Evolutionary conservation across 352 stramenopile genomes (phyloP).

Genomic region (Pythium aphanidermatum): DNA sequence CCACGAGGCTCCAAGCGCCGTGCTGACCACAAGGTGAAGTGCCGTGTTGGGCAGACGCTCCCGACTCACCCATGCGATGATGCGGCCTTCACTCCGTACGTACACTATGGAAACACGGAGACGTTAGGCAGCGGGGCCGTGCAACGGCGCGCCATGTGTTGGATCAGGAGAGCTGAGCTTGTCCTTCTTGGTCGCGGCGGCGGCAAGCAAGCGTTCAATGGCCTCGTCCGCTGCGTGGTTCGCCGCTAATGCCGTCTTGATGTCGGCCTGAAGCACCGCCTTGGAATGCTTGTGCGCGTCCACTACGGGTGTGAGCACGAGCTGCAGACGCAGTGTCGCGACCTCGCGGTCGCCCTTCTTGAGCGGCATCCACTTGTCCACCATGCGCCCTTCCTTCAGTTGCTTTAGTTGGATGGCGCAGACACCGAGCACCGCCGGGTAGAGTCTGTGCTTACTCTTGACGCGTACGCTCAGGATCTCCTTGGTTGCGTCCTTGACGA

Average conservation of each 20-base stretch:
- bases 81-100: too few relatives aligned
- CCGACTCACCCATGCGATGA: too few relatives aligned
- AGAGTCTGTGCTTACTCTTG: slow-evolving; percentile 20
- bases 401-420: slow-evolving; percentile 19
- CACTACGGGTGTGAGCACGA: slow-evolving; percentile 13
- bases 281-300: background rate
- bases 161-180: too few relatives aligned
- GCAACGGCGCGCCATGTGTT: too few relatives aligned
- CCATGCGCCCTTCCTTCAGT: slow-evolving; percentile 8
- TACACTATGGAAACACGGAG: too few relatives aligned
- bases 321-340: slow-evolving; percentile 15
- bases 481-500: slow-evolving; percentile 17
- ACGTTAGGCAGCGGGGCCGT: too few relatives aligned
- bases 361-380: slow-evolving; percentile 21
- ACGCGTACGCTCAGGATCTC: slow-evolving; percentile 24
- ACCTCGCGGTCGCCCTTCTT: slow-evolving; percentile 18
- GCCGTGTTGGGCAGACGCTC: too few relatives aligned
- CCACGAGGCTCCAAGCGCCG: too few relatives aligned
- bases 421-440: slow-evolving; percentile 8
- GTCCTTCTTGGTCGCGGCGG: slow-evolving; percentile 4
- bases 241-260: slow-evolving; percentile 37
- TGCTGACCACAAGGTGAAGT: too few relatives aligned
- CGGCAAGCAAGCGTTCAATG: slow-evolving; percentile 44
- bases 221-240: slow-evolving; percentile 56
- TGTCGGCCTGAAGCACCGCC: slow-evolving; percentile 33